Evolutionary conservation across 371 early-diverging fungal species (phyloP).

Genomic region (Saksenaea vasiformis): DNA sequence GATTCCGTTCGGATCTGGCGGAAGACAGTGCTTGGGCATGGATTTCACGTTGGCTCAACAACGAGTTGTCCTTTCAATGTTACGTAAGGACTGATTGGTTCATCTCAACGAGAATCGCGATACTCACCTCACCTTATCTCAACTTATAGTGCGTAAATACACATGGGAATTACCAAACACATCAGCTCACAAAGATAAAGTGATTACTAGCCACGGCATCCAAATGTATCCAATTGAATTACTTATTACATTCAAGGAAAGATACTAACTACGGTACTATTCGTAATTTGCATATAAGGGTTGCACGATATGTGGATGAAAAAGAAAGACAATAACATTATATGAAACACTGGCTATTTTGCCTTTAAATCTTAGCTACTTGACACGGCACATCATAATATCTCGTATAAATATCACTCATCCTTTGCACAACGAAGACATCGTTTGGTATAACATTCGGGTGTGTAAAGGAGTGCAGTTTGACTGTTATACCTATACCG

Average conservation of each 20-base stretch:
- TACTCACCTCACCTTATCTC: too few species aligned
- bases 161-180: slow-evolving; percentile 9
- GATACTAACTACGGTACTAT: neutral
- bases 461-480: too few species aligned
- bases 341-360: too few species aligned
- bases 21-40: slow-evolving; percentile 40
- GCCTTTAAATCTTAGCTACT: too few species aligned
- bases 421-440: too few species aligned
- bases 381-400: too few species aligned
- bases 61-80: slow-evolving; percentile 29
- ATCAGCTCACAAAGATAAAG: slow-evolving; percentile 9
- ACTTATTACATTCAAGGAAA: neutral
- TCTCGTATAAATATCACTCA: too few species aligned
- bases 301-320: too few species aligned
- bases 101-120: neutral
- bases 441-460: too few species aligned
- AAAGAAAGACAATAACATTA: too few species aligned
- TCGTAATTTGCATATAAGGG: too few species aligned
- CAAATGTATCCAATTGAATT: neutral
- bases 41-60: slow-evolving; percentile 35
- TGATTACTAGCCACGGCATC: neutral
- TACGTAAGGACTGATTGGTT: slow-evolving; percentile 12
- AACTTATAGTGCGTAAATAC: slow-evolving; percentile 20
- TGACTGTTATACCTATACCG: too few species aligned
- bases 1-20: slow-evolving; percentile 42